Conservation (phyloP, 2,329 filamentous ascomycete genomes). For the Saccharata proteae region DNA sequence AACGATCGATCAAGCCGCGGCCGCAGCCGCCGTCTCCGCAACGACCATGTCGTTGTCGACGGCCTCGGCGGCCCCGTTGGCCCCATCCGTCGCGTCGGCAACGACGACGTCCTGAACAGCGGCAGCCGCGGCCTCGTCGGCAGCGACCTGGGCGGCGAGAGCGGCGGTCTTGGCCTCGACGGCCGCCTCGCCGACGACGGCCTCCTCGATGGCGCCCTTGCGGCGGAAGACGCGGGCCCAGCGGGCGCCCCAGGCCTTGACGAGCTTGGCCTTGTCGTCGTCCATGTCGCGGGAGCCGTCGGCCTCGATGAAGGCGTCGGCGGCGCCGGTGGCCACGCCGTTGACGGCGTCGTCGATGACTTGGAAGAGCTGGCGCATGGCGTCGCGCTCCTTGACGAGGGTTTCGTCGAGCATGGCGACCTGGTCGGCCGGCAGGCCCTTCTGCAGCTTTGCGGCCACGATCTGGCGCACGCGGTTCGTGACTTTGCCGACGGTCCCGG, state of each 20-base stretch:
- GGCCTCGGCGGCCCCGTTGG: too few relatives aligned
- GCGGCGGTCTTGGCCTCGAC: constrained; percentile 32
- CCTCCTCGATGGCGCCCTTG: constrained; percentile 75
- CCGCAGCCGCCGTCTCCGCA: too few relatives aligned
- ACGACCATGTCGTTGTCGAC: too few relatives aligned
- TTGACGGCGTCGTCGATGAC: constrained; percentile 67
- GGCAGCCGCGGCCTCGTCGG: neutral
- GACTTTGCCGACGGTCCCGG: constrained; percentile 81
- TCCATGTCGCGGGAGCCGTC: constrained; percentile 37
- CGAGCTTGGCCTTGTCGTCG: constrained; percentile 42
- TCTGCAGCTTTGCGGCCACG: constrained; percentile 48
- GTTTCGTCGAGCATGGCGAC: constrained; percentile 52
- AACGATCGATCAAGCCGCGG: too few relatives aligned
- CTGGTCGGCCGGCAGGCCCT: constrained; percentile 44
- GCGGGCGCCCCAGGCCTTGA: constrained; percentile 68
- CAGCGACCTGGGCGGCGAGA: constrained; percentile 1
- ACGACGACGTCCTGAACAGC: too few relatives aligned
- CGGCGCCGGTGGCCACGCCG: constrained; percentile 59
- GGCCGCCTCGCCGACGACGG: constrained; percentile 47
- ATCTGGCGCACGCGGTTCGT: constrained; percentile 77
- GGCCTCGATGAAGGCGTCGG: constrained; percentile 65
- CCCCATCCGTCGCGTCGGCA: too few relatives aligned
- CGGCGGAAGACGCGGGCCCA: constrained; percentile 81
- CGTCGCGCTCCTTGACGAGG: constrained; percentile 54
- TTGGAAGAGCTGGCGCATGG: constrained; percentile 69